Conservation (phyloP, 106 monocot genomes). For the Narthecium ossifragum region DNA sequence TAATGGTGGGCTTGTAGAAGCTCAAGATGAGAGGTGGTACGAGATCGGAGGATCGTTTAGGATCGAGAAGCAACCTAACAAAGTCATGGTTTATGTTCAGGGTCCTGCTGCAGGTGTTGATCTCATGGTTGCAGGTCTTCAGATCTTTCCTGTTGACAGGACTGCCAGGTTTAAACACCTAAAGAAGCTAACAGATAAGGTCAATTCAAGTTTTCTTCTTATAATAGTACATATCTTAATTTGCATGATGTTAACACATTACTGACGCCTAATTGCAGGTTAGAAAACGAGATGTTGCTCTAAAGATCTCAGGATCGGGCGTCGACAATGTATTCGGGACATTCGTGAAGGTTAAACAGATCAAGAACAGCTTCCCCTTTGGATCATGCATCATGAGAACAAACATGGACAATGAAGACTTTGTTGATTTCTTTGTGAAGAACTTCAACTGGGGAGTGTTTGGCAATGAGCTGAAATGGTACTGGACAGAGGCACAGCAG, state of each 20-base stretch:
- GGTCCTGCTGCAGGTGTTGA: constrained; percentile 73
- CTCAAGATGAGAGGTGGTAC: constrained; percentile 65
- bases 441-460: constrained; percentile 92
- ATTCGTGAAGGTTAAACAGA: constrained; percentile 53
- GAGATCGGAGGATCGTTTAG: constrained; percentile 83
- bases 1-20: constrained; percentile 77
- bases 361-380: constrained; percentile 67
- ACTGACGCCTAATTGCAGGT: constrained; percentile 28
- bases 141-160: constrained; percentile 80
- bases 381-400: constrained; percentile 71
- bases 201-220: constrained; percentile 2
- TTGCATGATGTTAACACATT: neutral
- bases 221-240: neutral
- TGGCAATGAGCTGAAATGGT: constrained; percentile 89
- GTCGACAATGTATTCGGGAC: constrained; percentile 9
- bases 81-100: constrained; percentile 65
- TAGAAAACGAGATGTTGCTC: constrained; percentile 73
- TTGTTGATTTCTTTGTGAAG: constrained; percentile 61
- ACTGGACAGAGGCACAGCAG: constrained; percentile 62
- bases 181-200: constrained; percentile 67
- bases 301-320: constrained; percentile 50
- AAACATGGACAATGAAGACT: constrained; percentile 83
- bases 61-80: constrained; percentile 55
- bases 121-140: constrained; percentile 79
- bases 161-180: constrained; percentile 60